phyloP scores from a whole-genome alignment of 306 rosid genomes.

The Lagenaria siceraria region DNA sequence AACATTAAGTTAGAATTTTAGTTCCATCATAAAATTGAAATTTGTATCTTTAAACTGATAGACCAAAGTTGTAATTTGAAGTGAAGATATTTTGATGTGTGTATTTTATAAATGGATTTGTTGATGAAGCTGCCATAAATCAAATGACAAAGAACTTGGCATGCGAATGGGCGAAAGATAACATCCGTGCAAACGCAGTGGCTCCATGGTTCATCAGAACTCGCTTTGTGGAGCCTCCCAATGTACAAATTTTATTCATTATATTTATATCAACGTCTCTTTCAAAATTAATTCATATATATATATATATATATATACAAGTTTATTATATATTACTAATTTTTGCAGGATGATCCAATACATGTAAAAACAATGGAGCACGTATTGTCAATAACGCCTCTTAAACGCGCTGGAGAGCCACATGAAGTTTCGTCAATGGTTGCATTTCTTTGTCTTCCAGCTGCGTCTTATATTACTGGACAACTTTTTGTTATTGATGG shows the following conservation, averaged over 20 bases:
- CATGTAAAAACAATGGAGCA: too few species aligned
- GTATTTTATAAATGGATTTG: background rate
- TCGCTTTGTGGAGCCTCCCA: background rate
- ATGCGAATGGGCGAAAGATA: slow-evolving; percentile 66
- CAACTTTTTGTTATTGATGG: slow-evolving; percentile 41
- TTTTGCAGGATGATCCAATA: background rate
- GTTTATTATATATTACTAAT: background rate
- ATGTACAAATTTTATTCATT: background rate
- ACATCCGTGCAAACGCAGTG: slow-evolving; percentile 36
- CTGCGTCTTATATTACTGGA: slow-evolving; percentile 47
- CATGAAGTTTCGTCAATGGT: slow-evolving; percentile 42
- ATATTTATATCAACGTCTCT: too few species aligned
- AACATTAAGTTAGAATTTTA: too few species aligned
- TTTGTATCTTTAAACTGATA: too few species aligned
- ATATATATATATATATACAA: background rate
- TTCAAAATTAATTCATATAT: background rate
- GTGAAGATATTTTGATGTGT: too few species aligned
- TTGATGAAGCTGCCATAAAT: slow-evolving; percentile 39
- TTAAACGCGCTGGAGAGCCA: slow-evolving; percentile 22
- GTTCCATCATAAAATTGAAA: too few species aligned
- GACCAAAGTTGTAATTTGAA: too few species aligned
- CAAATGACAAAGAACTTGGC: slow-evolving; percentile 55
- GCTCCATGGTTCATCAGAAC: slow-evolving; percentile 37
- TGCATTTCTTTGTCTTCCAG: slow-evolving; percentile 52
- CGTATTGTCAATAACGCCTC: slow-evolving; percentile 12